phyloP scores from a whole-genome alignment of 345 rosid genomes.

The Physaria fendleri region DNA sequence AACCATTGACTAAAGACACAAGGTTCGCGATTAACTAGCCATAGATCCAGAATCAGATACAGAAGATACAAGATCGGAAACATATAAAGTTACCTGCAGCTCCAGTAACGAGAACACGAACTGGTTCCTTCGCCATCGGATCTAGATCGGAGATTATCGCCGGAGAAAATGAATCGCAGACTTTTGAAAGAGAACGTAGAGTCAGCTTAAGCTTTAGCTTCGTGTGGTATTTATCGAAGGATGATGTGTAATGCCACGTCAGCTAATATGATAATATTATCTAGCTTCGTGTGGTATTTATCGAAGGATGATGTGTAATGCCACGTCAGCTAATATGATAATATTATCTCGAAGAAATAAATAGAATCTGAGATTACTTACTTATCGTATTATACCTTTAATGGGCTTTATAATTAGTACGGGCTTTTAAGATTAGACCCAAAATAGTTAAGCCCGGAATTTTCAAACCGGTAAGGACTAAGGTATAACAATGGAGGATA shows the following conservation, averaged over 20 bases:
- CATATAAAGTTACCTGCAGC: constrained; percentile 68
- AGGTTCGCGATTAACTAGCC: not conserved
- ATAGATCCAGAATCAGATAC: constrained; percentile 4
- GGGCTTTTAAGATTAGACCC: constrained; percentile 7
- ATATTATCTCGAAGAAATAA: constrained; percentile 18
- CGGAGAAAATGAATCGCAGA: constrained; percentile 18
- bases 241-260: constrained; percentile 18
- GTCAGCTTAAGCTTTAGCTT: constrained; percentile 18
- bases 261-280: not conserved
- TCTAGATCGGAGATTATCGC: constrained; percentile 22
- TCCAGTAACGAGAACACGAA: constrained; percentile 96
- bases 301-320: not conserved
- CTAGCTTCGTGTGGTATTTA: constrained; percentile 20
- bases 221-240: constrained; percentile 5
- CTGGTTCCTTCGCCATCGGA: constrained; percentile 87
- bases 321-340: constrained; percentile 20
- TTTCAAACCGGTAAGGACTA: not conserved
- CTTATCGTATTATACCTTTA: not conserved
- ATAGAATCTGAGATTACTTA: not conserved
- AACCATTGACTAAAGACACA: not conserved
- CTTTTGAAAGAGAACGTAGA: constrained; percentile 4
- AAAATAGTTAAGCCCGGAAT: not conserved
- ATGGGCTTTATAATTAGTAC: not conserved
- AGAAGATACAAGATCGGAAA: not conserved
- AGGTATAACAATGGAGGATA: not conserved